These are phyloP conservation scores for Saccharum officinarum DNA, from an alignment of 176 grass and related monocot species.

Conservation along the genomic window DNA sequence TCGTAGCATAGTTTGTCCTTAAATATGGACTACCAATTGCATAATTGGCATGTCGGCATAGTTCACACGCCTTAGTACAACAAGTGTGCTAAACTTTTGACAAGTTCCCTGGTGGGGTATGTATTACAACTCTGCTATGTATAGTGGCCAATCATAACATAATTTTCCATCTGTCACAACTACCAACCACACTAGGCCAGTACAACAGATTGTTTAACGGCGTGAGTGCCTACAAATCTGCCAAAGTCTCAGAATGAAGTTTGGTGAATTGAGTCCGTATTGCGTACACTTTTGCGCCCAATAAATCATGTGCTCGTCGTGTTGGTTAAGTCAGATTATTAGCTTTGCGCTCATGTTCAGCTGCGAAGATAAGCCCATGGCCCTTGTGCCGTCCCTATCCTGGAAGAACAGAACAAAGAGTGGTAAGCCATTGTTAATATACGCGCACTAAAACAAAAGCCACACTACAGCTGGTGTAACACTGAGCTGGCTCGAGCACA, in stretches of 20 bases:
- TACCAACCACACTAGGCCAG: not conserved
- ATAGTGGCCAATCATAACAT: not conserved
- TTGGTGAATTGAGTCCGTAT: not conserved
- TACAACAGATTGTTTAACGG: not conserved
- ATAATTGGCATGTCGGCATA: not conserved
- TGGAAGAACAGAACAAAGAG: not conserved
- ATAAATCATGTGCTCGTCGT: not conserved
- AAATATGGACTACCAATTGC: no score
- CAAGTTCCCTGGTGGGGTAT: not conserved
- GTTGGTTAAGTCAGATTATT: not conserved
- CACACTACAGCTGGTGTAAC: not conserved
- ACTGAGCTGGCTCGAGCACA: not conserved
- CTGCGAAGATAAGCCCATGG: slow-evolving; percentile 43
- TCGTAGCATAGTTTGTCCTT: not conserved
- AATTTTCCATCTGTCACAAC: not conserved
- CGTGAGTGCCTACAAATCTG: not conserved
- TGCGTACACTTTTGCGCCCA: not conserved
- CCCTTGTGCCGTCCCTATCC: slow-evolving; percentile 48
- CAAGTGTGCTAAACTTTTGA: not conserved
- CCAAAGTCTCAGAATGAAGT: not conserved
- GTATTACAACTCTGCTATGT: not conserved
- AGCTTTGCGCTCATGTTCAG: not conserved
- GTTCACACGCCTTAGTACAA: not conserved
- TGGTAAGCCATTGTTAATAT: not conserved
- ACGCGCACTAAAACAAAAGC: not conserved